Percentiles rank a stretch among this genome's conserved stretches.
Evolutionary conservation across 176 grass and related monocot species (phyloP).

Genomic region (Paspalum notatum): DNA sequence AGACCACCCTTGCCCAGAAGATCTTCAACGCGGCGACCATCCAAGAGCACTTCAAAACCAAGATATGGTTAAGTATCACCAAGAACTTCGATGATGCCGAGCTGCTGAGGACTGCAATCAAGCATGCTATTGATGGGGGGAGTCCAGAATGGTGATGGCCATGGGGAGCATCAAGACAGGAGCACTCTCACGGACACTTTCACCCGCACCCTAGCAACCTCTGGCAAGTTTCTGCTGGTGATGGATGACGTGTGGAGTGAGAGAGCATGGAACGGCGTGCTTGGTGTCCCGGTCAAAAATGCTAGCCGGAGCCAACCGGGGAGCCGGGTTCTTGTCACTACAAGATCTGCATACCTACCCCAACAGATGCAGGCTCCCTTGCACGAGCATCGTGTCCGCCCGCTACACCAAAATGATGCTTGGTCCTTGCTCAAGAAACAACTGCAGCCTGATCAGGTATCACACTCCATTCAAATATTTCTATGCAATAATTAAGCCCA

Average conservation of each 20-base stretch:
- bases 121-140: not conserved
- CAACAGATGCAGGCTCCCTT: not conserved
- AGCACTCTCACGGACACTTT: not conserved
- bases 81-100: not conserved
- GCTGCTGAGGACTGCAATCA: not conserved
- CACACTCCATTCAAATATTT: not conserved
- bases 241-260: constrained; percentile 11
- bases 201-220: not conserved
- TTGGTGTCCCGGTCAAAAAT: not conserved
- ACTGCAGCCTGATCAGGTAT: not conserved
- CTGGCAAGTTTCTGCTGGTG: not conserved
- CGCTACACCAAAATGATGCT: not conserved
- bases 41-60: not conserved
- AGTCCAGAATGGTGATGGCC: not conserved
- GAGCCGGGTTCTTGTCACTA: not conserved
- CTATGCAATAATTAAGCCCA: not conserved
- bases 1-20: constrained; percentile 2
- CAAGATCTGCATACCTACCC: not conserved
- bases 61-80: not conserved
- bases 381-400: not conserved
- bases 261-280: not conserved
- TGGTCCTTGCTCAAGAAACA: constrained; percentile 16
- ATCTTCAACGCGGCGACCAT: not conserved
- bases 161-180: not conserved
- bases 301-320: not conserved